These are phyloP conservation scores for Backusella parvicylindrica DNA, from an alignment of 192 early-diverging fungal species.

Conservation along the genomic window DNA sequence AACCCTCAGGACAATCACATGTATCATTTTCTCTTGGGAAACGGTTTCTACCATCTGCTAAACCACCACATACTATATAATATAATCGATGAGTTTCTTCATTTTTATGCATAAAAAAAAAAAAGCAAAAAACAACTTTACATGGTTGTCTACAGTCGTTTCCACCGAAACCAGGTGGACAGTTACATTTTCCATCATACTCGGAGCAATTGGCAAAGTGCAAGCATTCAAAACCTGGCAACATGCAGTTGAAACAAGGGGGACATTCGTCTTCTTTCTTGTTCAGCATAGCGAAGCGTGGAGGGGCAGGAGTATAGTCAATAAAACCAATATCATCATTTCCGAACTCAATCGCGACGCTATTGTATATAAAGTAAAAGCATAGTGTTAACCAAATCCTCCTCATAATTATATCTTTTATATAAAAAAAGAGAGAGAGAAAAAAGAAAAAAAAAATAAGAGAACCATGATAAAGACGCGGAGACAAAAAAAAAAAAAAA, in stretches of 20 bases:
- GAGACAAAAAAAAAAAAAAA: not conserved
- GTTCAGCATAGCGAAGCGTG: not conserved
- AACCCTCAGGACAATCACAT: conserved; percentile 81
- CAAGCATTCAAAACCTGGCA: conserved; percentile 67
- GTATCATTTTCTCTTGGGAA: conserved; percentile 48
- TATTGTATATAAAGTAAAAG: not conserved
- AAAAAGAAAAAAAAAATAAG: not conserved
- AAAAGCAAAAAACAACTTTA: conserved; percentile 25
- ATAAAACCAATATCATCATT: not conserved
- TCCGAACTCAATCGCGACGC: not conserved
- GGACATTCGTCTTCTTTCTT: conserved; percentile 51
- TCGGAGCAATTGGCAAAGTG: conserved; percentile 74
- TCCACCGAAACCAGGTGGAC: conserved; percentile 77
- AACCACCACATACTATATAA: conserved; percentile 66
- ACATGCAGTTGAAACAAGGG: conserved; percentile 83
- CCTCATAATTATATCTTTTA: not conserved
- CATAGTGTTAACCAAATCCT: conserved; percentile 2
- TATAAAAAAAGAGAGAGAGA: not conserved
- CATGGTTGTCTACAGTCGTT: conserved; percentile 72
- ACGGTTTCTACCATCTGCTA: conserved; percentile 61
- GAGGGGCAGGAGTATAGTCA: not conserved
- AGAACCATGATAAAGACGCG: not conserved
- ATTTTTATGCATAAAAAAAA: not conserved
- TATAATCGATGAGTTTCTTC: not conserved
- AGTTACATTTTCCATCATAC: conserved; percentile 71